Conservation (phyloP, 805 yeast genomes). For the Cyberlindnera americana region DNA sequence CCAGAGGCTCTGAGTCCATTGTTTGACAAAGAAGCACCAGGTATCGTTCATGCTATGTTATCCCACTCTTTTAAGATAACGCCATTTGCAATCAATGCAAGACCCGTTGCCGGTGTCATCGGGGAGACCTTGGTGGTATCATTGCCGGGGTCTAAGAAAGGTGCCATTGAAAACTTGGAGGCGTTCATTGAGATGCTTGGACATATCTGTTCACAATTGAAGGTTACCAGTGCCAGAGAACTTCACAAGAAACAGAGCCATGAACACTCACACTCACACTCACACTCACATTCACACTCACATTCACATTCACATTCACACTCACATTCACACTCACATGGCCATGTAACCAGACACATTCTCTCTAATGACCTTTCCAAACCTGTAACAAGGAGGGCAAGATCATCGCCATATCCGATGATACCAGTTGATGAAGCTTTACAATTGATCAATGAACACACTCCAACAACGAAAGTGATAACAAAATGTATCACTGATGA, state of each 20-base stretch:
- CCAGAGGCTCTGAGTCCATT: conserved; percentile 48
- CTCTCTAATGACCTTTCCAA: conserved; percentile 33
- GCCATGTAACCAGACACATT: conserved; percentile 34
- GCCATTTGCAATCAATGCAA: conserved; percentile 44
- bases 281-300: background rate
- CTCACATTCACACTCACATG: conserved; percentile 17
- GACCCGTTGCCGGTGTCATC: conserved; percentile 48
- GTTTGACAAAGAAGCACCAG: conserved; percentile 44
- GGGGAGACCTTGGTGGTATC: conserved; percentile 39
- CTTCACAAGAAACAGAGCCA: conserved; percentile 29
- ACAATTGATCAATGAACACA: conserved; percentile 29
- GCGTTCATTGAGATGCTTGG: conserved; percentile 36
- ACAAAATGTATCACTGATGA: conserved; percentile 29
- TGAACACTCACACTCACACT: background rate
- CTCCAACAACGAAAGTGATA: conserved; percentile 30
- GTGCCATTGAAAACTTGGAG: conserved; percentile 41
- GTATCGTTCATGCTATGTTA: conserved; percentile 47
- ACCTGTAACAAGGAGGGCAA: conserved; percentile 40
- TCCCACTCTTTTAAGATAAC: conserved; percentile 40
- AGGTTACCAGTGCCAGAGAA: conserved; percentile 35
- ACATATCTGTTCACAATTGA: conserved; percentile 42
- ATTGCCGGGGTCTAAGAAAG: conserved; percentile 52
- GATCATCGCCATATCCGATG: conserved; percentile 49
- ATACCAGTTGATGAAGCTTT: conserved; percentile 40
- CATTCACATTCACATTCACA: conserved; percentile 18